Evolutionary conservation across 306 rosid species (phyloP).

Genomic region (Herpetospermum pedunculosum): DNA sequence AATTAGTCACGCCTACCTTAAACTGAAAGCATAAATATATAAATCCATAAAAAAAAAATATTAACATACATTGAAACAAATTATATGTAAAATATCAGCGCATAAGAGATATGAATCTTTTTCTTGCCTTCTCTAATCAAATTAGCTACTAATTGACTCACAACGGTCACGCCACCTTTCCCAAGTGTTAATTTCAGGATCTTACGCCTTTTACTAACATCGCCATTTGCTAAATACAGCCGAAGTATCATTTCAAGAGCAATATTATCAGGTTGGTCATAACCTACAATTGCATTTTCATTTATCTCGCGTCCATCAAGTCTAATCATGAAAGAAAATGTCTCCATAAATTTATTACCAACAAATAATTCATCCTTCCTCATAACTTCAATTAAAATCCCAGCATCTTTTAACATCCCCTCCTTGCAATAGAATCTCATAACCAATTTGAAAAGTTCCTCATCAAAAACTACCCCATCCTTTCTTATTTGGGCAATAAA

Average conservation of each 20-base stretch:
- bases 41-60: neutral
- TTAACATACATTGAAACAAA: neutral
- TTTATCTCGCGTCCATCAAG: conserved; percentile 25
- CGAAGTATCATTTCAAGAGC: conserved; percentile 64
- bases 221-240: conserved; percentile 42
- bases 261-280: conserved; percentile 35
- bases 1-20: neutral
- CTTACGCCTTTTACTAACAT: conserved; percentile 24
- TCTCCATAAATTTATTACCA: conserved; percentile 35
- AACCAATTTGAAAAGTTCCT: conserved; percentile 55
- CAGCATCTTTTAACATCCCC: conserved; percentile 60
- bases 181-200: conserved; percentile 39
- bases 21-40: conserved; percentile 11
- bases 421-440: conserved; percentile 63
- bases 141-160: conserved; percentile 30
- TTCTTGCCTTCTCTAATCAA: conserved; percentile 59
- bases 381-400: conserved; percentile 43
- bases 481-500: conserved; percentile 48
- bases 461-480: conserved; percentile 38
- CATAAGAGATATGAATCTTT: neutral
- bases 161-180: conserved; percentile 35
- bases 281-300: conserved; percentile 24
- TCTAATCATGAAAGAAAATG: conserved; percentile 35
- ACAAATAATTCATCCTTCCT: conserved; percentile 21
- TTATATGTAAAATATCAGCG: neutral